Evolutionary conservation across 2,329 filamentous ascomycete genomes (phyloP).

Genomic region (Ambrosiella cleistominuta): DNA sequence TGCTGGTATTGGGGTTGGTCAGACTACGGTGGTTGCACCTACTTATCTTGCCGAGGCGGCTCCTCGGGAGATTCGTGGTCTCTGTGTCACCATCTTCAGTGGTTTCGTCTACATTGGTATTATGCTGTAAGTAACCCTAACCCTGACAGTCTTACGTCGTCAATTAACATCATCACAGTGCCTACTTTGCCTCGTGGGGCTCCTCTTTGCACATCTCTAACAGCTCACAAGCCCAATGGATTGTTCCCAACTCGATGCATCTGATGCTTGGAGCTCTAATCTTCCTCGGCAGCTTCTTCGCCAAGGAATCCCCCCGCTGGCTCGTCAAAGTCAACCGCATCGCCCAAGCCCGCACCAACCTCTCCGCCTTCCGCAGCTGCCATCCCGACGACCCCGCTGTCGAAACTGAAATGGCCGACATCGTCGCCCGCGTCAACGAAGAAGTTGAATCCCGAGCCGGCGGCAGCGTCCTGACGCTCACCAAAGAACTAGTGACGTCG

Average conservation of each 20-base stretch:
- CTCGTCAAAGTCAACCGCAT: slow-evolving; percentile 46
- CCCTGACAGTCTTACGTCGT: not conserved
- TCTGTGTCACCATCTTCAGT: slow-evolving; percentile 45
- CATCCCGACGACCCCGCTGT: slow-evolving; percentile 46
- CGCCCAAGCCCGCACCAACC: slow-evolving; percentile 37
- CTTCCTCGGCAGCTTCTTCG: slow-evolving; percentile 49
- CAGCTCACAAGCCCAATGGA: slow-evolving; percentile 32
- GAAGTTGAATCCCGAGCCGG: slow-evolving; percentile 56
- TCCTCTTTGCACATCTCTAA: slow-evolving; percentile 31
- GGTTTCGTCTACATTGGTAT: slow-evolving; percentile 55
- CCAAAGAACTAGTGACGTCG: slow-evolving; percentile 51
- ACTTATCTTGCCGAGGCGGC: slow-evolving; percentile 59
- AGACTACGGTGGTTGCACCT: slow-evolving; percentile 50
- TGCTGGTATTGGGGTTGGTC: slow-evolving; percentile 46
- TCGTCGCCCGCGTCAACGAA: slow-evolving; percentile 47
- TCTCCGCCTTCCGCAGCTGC: slow-evolving; percentile 44
- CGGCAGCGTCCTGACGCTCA: slow-evolving; percentile 41
- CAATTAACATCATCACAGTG: slow-evolving; percentile 17
- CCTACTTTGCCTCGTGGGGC: slow-evolving; percentile 60
- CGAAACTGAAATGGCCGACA: slow-evolving; percentile 25
- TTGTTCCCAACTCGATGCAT: slow-evolving; percentile 57
- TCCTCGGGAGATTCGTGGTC: slow-evolving; percentile 49
- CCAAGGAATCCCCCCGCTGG: slow-evolving; percentile 53
- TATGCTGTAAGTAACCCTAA: slow-evolving; percentile 30
- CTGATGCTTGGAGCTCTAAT: slow-evolving; percentile 62